Evolutionary conservation across 2,329 filamentous ascomycete genomes (phyloP).

Genomic region (Macroventuria anomochaeta): DNA sequence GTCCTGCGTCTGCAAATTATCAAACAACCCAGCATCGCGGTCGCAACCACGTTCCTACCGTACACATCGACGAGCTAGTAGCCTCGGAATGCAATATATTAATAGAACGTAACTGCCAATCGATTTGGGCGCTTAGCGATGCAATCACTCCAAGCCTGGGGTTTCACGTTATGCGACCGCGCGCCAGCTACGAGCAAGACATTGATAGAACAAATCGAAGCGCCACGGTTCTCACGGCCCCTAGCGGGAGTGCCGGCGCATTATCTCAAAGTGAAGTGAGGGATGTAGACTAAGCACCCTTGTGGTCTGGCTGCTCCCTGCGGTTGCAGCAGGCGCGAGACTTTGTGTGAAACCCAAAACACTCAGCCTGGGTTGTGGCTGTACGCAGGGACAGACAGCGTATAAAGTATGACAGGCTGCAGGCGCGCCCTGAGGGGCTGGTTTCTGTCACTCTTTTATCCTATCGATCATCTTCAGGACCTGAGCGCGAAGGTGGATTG

Average conservation of each 20-base stretch:
- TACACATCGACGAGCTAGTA: no score
- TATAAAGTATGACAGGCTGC: slow-evolving; percentile 10
- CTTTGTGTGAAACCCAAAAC: no score
- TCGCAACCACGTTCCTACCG: slow-evolving; percentile 10
- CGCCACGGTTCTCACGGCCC: slow-evolving; percentile 1
- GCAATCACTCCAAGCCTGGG: slow-evolving; percentile 1
- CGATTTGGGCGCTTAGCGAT: neutral
- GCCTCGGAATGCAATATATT: neutral
- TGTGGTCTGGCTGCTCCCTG: no score
- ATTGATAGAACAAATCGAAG: neutral
- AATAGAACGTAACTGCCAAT: neutral
- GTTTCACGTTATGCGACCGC: slow-evolving; percentile 4
- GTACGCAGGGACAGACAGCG: neutral
- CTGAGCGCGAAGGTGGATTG: no score
- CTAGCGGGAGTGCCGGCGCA: neutral
- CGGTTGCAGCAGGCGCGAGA: no score
- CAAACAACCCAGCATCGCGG: neutral
- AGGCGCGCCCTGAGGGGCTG: neutral
- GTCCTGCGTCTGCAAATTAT: neutral
- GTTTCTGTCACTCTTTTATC: neutral
- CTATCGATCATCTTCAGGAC: no score
- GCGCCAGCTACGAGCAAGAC: slow-evolving; percentile 9
- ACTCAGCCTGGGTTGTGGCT: no score
- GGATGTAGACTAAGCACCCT: neutral
- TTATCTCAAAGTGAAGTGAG: slow-evolving; percentile 9